Evolutionary conservation across 176 grass and related monocot species (phyloP).

Genomic region (Poa annua): DNA sequence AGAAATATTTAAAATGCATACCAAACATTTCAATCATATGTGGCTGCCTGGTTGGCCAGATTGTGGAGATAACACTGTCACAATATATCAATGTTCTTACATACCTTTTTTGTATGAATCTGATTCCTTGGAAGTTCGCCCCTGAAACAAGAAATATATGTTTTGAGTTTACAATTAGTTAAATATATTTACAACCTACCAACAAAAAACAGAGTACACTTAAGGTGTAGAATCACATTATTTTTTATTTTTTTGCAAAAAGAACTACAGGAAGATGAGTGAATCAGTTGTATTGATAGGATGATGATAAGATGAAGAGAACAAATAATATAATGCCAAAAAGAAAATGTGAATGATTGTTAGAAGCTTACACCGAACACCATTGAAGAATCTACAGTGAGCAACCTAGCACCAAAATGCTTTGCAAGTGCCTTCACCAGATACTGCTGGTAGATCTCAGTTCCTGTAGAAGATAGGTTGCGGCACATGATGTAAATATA

Average conservation of each 20-base stretch:
- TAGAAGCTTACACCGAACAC: slow-evolving; percentile 73
- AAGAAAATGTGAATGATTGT: slow-evolving; percentile 26
- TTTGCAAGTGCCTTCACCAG: slow-evolving; percentile 92
- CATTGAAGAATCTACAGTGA: slow-evolving; percentile 77
- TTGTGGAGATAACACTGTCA: slow-evolving; percentile 4
- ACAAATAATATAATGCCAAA: background rate
- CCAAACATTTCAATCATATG: slow-evolving; percentile 11
- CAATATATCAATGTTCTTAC: slow-evolving; percentile 31
- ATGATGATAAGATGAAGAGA: background rate
- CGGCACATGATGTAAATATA: background rate
- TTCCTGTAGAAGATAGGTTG: slow-evolving; percentile 63
- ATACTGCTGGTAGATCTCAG: slow-evolving; percentile 96
- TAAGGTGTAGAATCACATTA: slow-evolving; percentile 8
- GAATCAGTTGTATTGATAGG: background rate
- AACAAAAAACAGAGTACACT: background rate
- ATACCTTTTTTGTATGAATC: slow-evolving; percentile 83
- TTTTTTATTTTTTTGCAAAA: background rate
- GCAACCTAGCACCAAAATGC: slow-evolving; percentile 85
- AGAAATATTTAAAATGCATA: slow-evolving; percentile 26
- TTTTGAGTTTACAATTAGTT: slow-evolving; percentile 27
- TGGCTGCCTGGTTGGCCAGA: background rate
- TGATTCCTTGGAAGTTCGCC: slow-evolving; percentile 70
- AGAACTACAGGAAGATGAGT: background rate
- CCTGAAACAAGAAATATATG: slow-evolving; percentile 66
- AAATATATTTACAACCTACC: slow-evolving; percentile 3